A percentile compares a stretch with the other conserved stretches of the same genome.
These are phyloP conservation scores for Solanum ossicruentum DNA, from an alignment of 257 asterid genomes.

Conservation along the genomic window DNA sequence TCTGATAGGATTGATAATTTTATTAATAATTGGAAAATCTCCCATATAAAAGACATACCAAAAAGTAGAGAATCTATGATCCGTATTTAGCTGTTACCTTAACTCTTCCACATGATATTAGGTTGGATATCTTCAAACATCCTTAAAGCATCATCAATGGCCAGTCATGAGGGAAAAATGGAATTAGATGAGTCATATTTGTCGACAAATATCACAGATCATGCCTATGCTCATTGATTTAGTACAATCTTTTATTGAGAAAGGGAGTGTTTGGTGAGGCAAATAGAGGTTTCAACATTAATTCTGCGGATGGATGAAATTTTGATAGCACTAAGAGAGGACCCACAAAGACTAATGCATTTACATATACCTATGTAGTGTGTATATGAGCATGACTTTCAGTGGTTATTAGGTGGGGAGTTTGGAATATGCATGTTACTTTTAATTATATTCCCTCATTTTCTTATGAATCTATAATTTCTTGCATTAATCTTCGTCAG, in stretches of 20 bases:
- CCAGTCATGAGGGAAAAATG: not conserved
- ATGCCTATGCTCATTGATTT: not conserved
- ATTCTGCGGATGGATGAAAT: not conserved
- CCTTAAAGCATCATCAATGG: not conserved
- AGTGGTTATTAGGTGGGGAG: not conserved
- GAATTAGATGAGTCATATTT: not conserved
- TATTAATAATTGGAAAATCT: not conserved
- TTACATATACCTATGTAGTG: not conserved
- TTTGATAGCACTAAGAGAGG: not conserved
- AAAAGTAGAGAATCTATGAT: not conserved
- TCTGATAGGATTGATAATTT: not conserved
- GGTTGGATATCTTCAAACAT: not conserved
- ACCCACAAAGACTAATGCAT: not conserved
- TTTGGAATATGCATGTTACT: not conserved
- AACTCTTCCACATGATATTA: not conserved
- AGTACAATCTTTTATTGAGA: not conserved
- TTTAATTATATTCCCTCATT: not conserved
- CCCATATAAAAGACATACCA: not conserved
- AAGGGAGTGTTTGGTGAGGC: not conserved
- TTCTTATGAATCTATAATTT: not conserved
- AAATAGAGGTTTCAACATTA: not conserved
- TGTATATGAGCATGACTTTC: not conserved
- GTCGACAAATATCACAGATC: not conserved
- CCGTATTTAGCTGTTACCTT: not conserved
- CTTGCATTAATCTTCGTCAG: constrained; percentile 14